These are phyloP conservation scores for Gracilaria domingensis DNA, from an alignment of 23 red algal genomes.

Conservation along the genomic window DNA sequence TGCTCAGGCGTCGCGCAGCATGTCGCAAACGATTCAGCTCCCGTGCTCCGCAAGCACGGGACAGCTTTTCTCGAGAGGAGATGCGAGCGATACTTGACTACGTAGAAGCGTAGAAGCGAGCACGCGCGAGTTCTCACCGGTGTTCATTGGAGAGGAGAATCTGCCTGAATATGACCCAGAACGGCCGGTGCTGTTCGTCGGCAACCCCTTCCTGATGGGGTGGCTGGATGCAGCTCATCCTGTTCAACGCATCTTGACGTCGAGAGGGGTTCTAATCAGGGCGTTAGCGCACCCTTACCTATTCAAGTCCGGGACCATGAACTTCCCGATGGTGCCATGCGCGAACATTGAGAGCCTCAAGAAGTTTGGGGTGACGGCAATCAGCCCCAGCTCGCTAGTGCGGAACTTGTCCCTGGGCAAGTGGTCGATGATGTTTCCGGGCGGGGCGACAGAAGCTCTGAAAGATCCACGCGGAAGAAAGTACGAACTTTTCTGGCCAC, in stretches of 20 bases:
- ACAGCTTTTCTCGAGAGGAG: slow-evolving; percentile 21
- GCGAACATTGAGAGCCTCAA: slow-evolving; percentile 16
- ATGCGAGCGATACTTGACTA: neutral
- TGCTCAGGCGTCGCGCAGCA: slow-evolving; percentile 47
- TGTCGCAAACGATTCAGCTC: neutral
- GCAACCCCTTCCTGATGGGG: slow-evolving; percentile 91
- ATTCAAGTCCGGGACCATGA: neutral
- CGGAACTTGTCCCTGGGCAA: slow-evolving; percentile 53
- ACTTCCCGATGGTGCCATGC: neutral
- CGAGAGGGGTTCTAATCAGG: slow-evolving; percentile 67
- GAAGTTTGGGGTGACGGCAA: slow-evolving; percentile 66
- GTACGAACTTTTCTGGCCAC: slow-evolving; percentile 85
- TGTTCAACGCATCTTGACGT: slow-evolving; percentile 55
- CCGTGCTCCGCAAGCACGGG: neutral
- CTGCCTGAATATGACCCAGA: slow-evolving; percentile 8
- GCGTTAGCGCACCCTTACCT: slow-evolving; percentile 85
- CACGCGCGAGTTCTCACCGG: slow-evolving; percentile 53
- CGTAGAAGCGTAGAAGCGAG: neutral
- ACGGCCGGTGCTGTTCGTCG: slow-evolving; percentile 90
- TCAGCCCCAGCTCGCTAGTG: slow-evolving; percentile 71
- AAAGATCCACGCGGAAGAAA: slow-evolving; percentile 65
- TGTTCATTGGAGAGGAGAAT: slow-evolving; percentile 84
- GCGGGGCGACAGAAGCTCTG: slow-evolving; percentile 89
- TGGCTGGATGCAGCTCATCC: slow-evolving; percentile 77
- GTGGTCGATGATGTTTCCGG: slow-evolving; percentile 91